Evolutionary conservation across 768 basidiomycete genomes (phyloP).

Genomic region (Hemileccinum rubropunctum): DNA sequence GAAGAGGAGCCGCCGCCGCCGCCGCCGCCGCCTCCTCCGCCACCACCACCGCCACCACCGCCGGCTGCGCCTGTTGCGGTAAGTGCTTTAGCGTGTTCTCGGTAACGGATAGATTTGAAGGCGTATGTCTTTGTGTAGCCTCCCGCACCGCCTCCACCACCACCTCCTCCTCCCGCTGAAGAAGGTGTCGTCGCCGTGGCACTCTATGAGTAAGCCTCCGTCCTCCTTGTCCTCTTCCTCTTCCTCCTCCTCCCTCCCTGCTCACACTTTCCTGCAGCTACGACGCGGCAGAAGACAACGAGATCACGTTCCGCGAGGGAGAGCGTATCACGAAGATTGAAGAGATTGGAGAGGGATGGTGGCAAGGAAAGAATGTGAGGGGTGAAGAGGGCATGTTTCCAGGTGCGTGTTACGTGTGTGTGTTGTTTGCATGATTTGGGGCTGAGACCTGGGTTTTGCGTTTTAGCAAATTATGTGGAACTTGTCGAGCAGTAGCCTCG

Average conservation of each 20-base stretch:
- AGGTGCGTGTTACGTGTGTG: conserved; percentile 57
- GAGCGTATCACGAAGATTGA: conserved; percentile 79
- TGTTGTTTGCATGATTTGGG: no score
- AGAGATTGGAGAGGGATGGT: conserved; percentile 86
- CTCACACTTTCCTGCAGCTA: conserved; percentile 50
- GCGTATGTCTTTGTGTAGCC: conserved; percentile 22
- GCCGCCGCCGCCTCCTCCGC: conserved; percentile 57
- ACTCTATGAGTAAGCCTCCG: conserved; percentile 60
- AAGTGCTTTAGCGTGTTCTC: conserved; percentile 12
- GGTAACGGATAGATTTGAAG: not conserved
- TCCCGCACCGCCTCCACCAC: conserved; percentile 38
- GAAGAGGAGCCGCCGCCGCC: conserved; percentile 49
- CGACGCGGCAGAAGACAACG: conserved; percentile 89
- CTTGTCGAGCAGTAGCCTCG: no score
- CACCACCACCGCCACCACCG: conserved; percentile 41
- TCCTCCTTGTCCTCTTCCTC: not conserved
- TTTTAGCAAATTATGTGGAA: no score
- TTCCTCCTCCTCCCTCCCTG: not conserved
- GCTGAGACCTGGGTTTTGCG: no score
- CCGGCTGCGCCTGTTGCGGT: conserved; percentile 38
- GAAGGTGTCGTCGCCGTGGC: conserved; percentile 63
- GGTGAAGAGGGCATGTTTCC: conserved; percentile 74
- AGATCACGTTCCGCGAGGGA: conserved; percentile 81
- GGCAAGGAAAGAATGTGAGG: conserved; percentile 61
- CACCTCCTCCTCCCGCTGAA: conserved; percentile 52